phyloP scores from a whole-genome alignment of 1,284 basidiomycete genomes.

The Wolfiporia cocos region DNA sequence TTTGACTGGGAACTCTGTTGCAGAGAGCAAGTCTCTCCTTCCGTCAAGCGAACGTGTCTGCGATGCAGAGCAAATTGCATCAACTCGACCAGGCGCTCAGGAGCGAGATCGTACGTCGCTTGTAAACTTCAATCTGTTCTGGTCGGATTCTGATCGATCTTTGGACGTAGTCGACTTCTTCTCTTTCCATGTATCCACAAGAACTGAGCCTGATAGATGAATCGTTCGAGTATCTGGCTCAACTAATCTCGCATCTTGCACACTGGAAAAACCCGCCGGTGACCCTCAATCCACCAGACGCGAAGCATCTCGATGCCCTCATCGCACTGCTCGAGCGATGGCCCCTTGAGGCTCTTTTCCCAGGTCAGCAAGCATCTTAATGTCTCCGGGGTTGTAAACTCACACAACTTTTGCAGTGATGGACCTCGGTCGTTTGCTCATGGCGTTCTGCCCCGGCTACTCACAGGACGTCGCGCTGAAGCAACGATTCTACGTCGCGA shows the following conservation, averaged over 20 bases:
- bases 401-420: slow-evolving; percentile 54
- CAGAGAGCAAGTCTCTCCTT: slow-evolving; percentile 64
- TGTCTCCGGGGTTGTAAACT: not conserved
- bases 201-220: slow-evolving; percentile 63
- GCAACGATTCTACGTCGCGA: slow-evolving; percentile 48
- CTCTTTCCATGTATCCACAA: slow-evolving; percentile 62
- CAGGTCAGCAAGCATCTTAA: slow-evolving; percentile 42
- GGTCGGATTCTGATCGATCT: not conserved
- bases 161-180: slow-evolving; percentile 50
- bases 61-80: slow-evolving; percentile 79
- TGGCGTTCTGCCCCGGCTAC: slow-evolving; percentile 56
- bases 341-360: slow-evolving; percentile 80
- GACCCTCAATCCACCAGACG: slow-evolving; percentile 25
- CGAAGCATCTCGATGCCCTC: slow-evolving; percentile 56
- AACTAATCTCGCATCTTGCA: slow-evolving; percentile 34
- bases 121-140: slow-evolving; percentile 1
- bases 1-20: not conserved
- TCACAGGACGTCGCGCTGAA: slow-evolving; percentile 41
- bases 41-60: slow-evolving; percentile 84
- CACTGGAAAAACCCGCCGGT: slow-evolving; percentile 22
- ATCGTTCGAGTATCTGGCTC: slow-evolving; percentile 58
- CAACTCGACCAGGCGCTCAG: slow-evolving; percentile 76
- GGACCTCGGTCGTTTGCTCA: slow-evolving; percentile 78
- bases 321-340: slow-evolving; percentile 70
- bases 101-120: slow-evolving; percentile 52